Conservation (phyloP, 352 stramenopile genomes). For the Phytophthora multivora region DNA sequence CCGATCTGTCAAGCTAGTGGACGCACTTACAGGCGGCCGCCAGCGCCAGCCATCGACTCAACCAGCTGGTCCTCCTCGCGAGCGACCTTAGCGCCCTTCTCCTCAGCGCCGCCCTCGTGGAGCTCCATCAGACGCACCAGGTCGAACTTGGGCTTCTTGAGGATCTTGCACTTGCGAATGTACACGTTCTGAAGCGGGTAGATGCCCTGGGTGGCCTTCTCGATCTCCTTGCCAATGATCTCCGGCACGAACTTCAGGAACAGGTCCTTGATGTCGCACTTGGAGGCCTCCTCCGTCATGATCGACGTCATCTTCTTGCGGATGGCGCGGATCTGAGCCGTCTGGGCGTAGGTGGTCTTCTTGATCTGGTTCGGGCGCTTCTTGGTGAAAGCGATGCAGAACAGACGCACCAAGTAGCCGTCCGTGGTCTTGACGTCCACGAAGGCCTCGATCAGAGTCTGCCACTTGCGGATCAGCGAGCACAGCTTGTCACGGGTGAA, state of each 20-base stretch:
- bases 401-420: slow-evolving; percentile 98
- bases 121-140: slow-evolving; percentile 99
- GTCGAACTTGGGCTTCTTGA: slow-evolving; percentile 99
- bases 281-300: slow-evolving; percentile 97
- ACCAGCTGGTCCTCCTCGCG: slow-evolving; percentile 88
- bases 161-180: slow-evolving; percentile 99
- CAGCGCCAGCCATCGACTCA: slow-evolving; percentile 85
- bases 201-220: slow-evolving; percentile 96
- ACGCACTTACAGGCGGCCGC: slow-evolving; percentile 87
- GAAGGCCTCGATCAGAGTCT: slow-evolving; percentile 99
- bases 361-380: slow-evolving; percentile 99
- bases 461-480: slow-evolving; percentile 99
- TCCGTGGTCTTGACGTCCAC: slow-evolving; percentile 99
- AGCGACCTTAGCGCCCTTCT: slow-evolving; percentile 92
- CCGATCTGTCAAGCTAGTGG: slow-evolving; percentile 28
- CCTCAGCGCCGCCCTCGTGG: slow-evolving; percentile 95
- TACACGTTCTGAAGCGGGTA: slow-evolving; percentile 99
- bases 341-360: slow-evolving; percentile 99
- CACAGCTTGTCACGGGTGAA: slow-evolving; percentile 99
- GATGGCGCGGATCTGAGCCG: slow-evolving; percentile 96
- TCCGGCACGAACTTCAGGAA: slow-evolving; percentile 99
- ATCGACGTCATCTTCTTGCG: slow-evolving; percentile 99
- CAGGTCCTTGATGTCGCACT: slow-evolving; percentile 99
- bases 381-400: slow-evolving; percentile 99
- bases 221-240: slow-evolving; percentile 98